A percentile compares a stretch with the other conserved stretches of the same genome.
Evolutionary conservation across 305 asterid genomes (phyloP).

Genomic region (Solanum hybrid): DNA sequence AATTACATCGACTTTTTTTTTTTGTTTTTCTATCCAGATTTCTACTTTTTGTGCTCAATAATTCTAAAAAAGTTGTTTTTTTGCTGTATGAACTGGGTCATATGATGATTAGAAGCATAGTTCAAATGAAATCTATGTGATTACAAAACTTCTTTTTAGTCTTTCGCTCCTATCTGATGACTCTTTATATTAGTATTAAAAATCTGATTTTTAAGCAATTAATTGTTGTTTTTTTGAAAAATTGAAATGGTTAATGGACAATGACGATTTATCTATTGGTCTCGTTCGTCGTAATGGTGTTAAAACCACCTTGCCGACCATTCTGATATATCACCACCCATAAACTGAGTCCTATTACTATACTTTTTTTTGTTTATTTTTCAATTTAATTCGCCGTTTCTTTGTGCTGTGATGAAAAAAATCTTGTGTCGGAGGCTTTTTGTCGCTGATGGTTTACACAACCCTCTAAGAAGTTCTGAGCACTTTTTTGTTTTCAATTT

Average conservation of each 20-base stretch:
- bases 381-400: too few relatives aligned
- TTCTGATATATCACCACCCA: slow-evolving; percentile 80
- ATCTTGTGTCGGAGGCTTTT: slow-evolving; percentile 26
- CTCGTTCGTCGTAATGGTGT: slow-evolving; percentile 90
- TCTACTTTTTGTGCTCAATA: not conserved
- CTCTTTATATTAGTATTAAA: not conserved
- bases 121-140: slow-evolving; percentile 63
- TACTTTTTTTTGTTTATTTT: not conserved
- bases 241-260: slow-evolving; percentile 5
- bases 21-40: not conserved
- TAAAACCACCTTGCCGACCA: slow-evolving; percentile 66
- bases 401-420: slow-evolving; percentile 23
- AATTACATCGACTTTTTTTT: not conserved
- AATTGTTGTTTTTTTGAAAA: not conserved
- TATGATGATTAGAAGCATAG: slow-evolving; percentile 73
- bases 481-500: not conserved
- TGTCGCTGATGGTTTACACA: slow-evolving; percentile 31
- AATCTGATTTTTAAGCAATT: not conserved
- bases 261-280: slow-evolving; percentile 31
- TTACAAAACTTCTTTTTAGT: slow-evolving; percentile 31
- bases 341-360: slow-evolving; percentile 52
- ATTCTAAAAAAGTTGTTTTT: not conserved
- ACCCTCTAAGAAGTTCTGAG: slow-evolving; percentile 60
- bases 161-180: slow-evolving; percentile 98
- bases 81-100: slow-evolving; percentile 10